A percentile compares a stretch with the other conserved stretches of the same genome.
These are phyloP conservation scores for Metrosideros polymorpha DNA, from an alignment of 441 rosid species.

Conservation along the genomic window DNA sequence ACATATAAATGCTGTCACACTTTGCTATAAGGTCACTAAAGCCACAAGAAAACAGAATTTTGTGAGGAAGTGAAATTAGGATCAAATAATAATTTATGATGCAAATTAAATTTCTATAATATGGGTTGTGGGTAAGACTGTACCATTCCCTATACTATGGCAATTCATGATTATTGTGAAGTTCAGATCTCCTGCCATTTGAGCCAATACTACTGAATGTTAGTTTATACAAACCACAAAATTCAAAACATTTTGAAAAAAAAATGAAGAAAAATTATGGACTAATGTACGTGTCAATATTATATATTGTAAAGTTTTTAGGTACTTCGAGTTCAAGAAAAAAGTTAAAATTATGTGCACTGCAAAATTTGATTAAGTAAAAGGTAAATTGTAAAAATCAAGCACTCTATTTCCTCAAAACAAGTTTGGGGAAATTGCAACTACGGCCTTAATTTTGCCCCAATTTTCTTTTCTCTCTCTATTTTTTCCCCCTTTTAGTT, in stretches of 20 bases:
- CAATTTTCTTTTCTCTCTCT: neutral
- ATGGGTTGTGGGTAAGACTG: neutral
- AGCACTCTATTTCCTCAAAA: neutral
- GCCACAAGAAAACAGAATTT: neutral
- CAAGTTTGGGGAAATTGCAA: neutral
- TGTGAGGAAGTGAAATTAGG: neutral
- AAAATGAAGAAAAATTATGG: neutral
- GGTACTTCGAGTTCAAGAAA: neutral
- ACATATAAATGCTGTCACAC: neutral
- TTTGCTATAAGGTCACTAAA: neutral
- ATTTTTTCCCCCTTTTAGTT: neutral
- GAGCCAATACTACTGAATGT: too few species aligned
- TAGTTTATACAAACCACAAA: neutral
- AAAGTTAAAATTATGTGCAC: neutral
- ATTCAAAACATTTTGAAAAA: neutral
- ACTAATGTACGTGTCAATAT: neutral
- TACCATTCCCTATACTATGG: neutral
- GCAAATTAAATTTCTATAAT: neutral
- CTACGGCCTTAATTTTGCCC: neutral
- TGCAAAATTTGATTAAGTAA: neutral
- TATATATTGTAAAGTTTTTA: neutral
- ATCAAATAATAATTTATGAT: neutral
- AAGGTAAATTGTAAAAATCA: neutral
- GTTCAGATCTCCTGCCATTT: neutral
- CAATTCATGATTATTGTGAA: neutral